Conservation (phyloP, 768 basidiomycete species). For the Phanerochaete sordida region DNA sequence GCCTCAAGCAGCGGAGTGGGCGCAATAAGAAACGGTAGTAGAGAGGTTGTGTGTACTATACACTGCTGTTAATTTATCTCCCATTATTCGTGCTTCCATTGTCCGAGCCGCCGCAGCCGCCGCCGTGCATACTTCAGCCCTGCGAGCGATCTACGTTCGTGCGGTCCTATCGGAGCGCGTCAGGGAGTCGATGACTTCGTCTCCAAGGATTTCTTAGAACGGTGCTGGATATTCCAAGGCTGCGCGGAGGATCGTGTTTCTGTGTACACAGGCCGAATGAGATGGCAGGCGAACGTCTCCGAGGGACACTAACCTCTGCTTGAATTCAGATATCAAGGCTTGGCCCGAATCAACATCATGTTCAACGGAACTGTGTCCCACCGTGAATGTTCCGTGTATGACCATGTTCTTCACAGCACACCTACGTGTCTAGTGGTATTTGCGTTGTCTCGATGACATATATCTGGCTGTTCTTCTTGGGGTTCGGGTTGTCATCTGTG, state of each 20-base stretch:
- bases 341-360: slow-evolving; percentile 46
- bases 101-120: too few relatives aligned
- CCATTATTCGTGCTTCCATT: too few relatives aligned
- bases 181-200: too few relatives aligned
- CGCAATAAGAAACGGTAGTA: slow-evolving; percentile 31
- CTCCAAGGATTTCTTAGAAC: neutral
- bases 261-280: slow-evolving; percentile 17
- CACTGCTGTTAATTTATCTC: neutral
- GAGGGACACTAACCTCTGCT: slow-evolving; percentile 48
- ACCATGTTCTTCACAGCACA: too few relatives aligned
- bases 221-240: slow-evolving; percentile 45
- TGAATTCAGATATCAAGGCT: slow-evolving; percentile 57
- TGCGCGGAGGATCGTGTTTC: slow-evolving; percentile 52
- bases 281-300: neutral
- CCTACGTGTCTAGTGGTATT: slow-evolving; percentile 48
- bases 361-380: slow-evolving; percentile 9
- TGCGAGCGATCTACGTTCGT: too few relatives aligned
- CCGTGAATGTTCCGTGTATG: neutral
- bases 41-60: neutral
- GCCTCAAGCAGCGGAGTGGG: slow-evolving; percentile 25
- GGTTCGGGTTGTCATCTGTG: slow-evolving; percentile 32
- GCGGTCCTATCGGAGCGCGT: too few relatives aligned
- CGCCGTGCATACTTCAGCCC: too few relatives aligned
- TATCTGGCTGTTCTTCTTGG: slow-evolving; percentile 55
- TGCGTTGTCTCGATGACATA: slow-evolving; percentile 68